phyloP scores from a whole-genome alignment of 2,329 filamentous ascomycete genomes.

The Fusarium drepaniforme region DNA sequence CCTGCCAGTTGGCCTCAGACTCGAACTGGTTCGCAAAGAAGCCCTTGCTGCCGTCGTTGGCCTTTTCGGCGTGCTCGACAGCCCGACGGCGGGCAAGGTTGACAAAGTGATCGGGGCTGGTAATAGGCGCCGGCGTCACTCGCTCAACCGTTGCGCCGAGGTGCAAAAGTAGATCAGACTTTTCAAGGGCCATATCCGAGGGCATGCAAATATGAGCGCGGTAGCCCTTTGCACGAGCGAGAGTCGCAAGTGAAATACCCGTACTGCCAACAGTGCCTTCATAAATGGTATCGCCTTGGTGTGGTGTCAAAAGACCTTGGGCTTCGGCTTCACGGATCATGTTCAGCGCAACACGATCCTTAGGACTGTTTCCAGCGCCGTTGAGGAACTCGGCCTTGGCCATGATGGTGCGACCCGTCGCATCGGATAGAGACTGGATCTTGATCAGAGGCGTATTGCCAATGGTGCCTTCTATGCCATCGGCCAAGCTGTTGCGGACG shows the following conservation, averaged over 20 bases:
- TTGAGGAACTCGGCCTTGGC: constrained; percentile 98
- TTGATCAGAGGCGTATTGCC: constrained; percentile 92
- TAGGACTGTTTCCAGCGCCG: constrained; percentile 92
- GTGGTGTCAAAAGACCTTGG: constrained; percentile 78
- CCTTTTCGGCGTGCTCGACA: constrained; percentile 73
- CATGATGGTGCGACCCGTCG: constrained; percentile 89
- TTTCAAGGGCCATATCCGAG: constrained; percentile 88
- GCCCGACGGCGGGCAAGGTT: constrained; percentile 88
- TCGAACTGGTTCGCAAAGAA: constrained; percentile 99
- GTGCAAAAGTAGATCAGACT: constrained; percentile 88
- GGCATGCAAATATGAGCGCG: constrained; percentile 98
- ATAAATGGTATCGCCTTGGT: constrained; percentile 93
- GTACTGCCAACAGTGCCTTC: constrained; percentile 98
- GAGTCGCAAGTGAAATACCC: constrained; percentile 91
- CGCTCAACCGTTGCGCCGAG: constrained; percentile 94
- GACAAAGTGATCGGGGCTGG: constrained; percentile 94
- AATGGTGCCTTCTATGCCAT: constrained; percentile 92
- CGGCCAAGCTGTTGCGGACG: constrained; percentile 62
- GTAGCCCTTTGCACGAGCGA: constrained; percentile 91
- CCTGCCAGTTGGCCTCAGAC: constrained; percentile 86
- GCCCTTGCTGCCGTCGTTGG: constrained; percentile 74
- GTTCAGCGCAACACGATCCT: constrained; percentile 92
- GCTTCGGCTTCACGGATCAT: constrained; percentile 90
- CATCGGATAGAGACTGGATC: constrained; percentile 86
- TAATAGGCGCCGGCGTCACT: constrained; percentile 90